Conservation (phyloP, 495 filamentous ascomycete species). For the Xylaria grammica region DNA sequence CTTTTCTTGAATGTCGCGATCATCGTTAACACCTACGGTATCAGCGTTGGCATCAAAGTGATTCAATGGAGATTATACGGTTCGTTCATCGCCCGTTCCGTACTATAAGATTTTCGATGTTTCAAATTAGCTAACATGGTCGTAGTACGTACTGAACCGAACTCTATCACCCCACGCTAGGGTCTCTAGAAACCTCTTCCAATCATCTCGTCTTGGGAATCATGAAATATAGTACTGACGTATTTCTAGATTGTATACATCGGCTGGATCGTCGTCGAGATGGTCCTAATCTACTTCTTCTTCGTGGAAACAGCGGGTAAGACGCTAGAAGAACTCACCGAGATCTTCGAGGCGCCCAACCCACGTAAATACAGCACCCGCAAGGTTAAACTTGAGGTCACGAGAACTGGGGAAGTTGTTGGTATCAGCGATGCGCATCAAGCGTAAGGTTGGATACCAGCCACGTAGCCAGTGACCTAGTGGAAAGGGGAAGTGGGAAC, state of each 20-base stretch:
- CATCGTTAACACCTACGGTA: constrained; percentile 54
- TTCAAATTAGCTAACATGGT: not conserved
- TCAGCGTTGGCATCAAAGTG: constrained; percentile 55
- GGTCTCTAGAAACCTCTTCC: too few species aligned
- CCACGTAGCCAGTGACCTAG: too few species aligned
- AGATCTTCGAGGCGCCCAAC: constrained; percentile 65
- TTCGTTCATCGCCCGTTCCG: not conserved
- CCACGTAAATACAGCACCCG: constrained; percentile 61
- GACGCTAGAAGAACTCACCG: constrained; percentile 71
- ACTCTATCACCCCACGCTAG: not conserved
- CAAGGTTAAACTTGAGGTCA: constrained; percentile 44
- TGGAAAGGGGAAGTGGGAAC: too few species aligned
- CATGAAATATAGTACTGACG: not conserved
- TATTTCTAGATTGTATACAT: constrained; percentile 51
- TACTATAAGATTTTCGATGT: not conserved
- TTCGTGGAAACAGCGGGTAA: constrained; percentile 71
- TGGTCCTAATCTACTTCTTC: constrained; percentile 64
- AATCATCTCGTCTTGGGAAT: too few species aligned
- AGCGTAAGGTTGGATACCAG: too few species aligned
- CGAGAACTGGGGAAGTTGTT: constrained; percentile 14
- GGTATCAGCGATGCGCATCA: constrained; percentile 18
- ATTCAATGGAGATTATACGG: constrained; percentile 58
- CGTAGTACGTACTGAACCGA: constrained; percentile 10
- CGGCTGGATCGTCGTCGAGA: constrained; percentile 56
- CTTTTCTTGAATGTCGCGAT: constrained; percentile 46